These are phyloP conservation scores for Phytophthora colocasiae DNA, from an alignment of 352 stramenopile species.

Conservation along the genomic window DNA sequence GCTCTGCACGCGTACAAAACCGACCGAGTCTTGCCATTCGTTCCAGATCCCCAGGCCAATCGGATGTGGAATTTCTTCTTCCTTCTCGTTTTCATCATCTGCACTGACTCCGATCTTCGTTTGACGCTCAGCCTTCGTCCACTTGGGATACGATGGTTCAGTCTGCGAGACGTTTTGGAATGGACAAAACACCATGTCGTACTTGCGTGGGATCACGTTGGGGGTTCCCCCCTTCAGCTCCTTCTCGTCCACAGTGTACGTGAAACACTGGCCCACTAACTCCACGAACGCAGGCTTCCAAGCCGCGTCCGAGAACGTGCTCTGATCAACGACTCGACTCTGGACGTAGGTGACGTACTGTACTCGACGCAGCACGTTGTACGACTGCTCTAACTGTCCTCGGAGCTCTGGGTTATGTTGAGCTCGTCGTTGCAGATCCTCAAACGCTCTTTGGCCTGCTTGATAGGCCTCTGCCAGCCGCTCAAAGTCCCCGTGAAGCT, in stretches of 20 bases:
- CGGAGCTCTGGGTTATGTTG: conserved; percentile 42
- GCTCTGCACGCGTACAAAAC: conserved; percentile 42
- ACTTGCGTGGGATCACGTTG: conserved; percentile 76
- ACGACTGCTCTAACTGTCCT: conserved; percentile 49
- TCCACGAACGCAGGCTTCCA: conserved; percentile 62
- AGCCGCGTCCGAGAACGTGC: conserved; percentile 51
- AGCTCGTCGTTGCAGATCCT: conserved; percentile 34
- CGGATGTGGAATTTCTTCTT: conserved; percentile 35
- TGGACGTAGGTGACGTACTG: conserved; percentile 67
- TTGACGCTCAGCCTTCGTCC: conserved; percentile 57
- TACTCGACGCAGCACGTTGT: conserved; percentile 52
- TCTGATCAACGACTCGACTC: conserved; percentile 44
- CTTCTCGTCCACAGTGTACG: conserved; percentile 71
- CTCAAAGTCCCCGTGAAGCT: conserved; percentile 40
- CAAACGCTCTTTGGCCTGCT: conserved; percentile 29
- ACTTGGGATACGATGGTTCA: conserved; percentile 63
- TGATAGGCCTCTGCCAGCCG: conserved; percentile 33
- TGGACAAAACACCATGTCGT: conserved; percentile 72
- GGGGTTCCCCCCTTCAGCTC: conserved; percentile 76
- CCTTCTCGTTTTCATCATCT: conserved; percentile 19
- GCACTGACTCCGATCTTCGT: conserved; percentile 38
- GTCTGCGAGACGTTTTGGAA: conserved; percentile 87
- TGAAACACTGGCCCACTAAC: conserved; percentile 74
- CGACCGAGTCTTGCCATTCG: conserved; percentile 52
- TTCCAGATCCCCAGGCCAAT: conserved; percentile 75